Evolutionary conservation across 2,329 filamentous ascomycete genomes (phyloP), one percentile per base, ranked within the genome.

Genomic region (Clathrospora elynae): DNA sequence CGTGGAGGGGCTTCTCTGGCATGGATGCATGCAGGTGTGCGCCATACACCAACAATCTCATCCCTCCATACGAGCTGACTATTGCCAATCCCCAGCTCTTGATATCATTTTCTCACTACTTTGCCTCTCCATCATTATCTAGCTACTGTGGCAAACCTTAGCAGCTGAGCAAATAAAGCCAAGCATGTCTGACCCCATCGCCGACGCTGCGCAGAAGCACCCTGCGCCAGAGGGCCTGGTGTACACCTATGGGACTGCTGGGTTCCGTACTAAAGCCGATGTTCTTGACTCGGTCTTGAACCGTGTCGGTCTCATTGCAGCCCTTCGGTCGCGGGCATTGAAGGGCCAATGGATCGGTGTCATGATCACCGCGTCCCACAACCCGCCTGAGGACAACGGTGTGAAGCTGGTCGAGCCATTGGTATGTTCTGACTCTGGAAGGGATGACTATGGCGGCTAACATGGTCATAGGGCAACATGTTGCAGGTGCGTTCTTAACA

Each of bases 221-320:
- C 68, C 69, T 33, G 66, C 68, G 42, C 67, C 68, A 29, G 60
- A 70, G 44, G 65, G 64, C 1, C 50, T 64, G 12, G 51, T 61
- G 8, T 73, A 71, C 45, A 65, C 66, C 11, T 73, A 73, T 55
- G 71, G 71, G 35, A 73, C 71, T 18, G 71, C 71, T 37, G 71
- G 71, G 82, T 87, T 87, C 67, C 82, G 84, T 46, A 86, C 85
- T 75, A 86, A 84, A 74, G 82, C 83, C 46, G 86, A 90, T 62
- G 81, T 95, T 42, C 86, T 97, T 62, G 88, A 95, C 67, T 93
- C 90, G 23, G 90, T 99, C 53, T 83, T 95, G 59, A 96, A 92
- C 74, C 86, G 91, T 32, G 91, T 96, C 55, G 93, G 92, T 36
- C 82, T 99, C 49, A 83, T 96, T 44, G 89, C 93, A 20, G 84